These are phyloP conservation scores for Saraca asoca DNA, from an alignment of 331 rosid genomes.

Conservation along the genomic window DNA sequence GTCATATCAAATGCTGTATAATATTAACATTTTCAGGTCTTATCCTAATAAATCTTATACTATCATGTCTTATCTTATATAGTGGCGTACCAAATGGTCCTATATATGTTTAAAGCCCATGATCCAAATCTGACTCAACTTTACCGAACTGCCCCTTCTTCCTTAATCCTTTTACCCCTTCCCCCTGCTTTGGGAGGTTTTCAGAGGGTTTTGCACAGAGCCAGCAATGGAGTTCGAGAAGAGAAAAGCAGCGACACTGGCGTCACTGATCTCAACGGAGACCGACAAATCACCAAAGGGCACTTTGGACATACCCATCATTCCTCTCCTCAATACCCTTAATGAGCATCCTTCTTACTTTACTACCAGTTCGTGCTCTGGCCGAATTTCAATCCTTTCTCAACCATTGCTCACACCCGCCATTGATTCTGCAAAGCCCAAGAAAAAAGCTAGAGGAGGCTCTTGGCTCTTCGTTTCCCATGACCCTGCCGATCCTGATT, in stretches of 20 bases:
- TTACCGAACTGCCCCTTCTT: background rate
- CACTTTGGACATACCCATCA: slow-evolving; percentile 65
- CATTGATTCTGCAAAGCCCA: slow-evolving; percentile 25
- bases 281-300: slow-evolving; percentile 90
- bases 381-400: slow-evolving; percentile 84
- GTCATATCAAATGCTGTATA: no score
- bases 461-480: slow-evolving; percentile 83
- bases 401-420: slow-evolving; percentile 48
- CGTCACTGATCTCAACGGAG: slow-evolving; percentile 56
- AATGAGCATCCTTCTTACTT: slow-evolving; percentile 67
- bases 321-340: slow-evolving; percentile 71
- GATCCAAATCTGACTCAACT: background rate
- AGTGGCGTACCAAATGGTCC: no score
- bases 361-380: slow-evolving; percentile 98
- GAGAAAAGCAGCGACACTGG: slow-evolving; percentile 69
- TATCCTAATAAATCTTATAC: no score
- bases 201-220: slow-evolving; percentile 29
- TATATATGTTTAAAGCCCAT: no score
- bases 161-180: background rate
- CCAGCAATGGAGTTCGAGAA: slow-evolving; percentile 72
- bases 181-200: slow-evolving; percentile 29
- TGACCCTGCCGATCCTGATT: slow-evolving; percentile 65
- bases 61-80: no score
- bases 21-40: no score
- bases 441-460: slow-evolving; percentile 92